Evolutionary conservation across 129 eudicot genomes (phyloP), one percentile per base, ranked within the genome.

Genomic region (Pulicaria dysenterica): DNA sequence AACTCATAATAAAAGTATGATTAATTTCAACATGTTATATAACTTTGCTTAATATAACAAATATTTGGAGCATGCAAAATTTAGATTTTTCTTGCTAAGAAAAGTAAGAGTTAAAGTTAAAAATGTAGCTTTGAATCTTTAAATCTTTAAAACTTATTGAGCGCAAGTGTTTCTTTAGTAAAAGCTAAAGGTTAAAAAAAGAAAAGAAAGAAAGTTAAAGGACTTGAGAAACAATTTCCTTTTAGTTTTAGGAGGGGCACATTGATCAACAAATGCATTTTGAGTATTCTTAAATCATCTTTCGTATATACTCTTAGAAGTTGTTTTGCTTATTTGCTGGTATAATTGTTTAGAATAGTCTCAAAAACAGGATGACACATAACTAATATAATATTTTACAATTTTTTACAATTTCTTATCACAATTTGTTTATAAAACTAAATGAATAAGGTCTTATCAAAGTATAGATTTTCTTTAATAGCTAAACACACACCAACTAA

Each of bases 171-270:
- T 57, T 76, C 69, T 76, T 76, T 76, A 47, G 13, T 58, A 58
- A 77, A 69, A 69, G 76, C 34, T 17, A 58, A 77, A 77, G 69
- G 31, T 24, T 24, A 24, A 46, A 54, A 14, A 24, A 37, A 50
- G 59, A 75, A 14, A 59, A 63, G 59, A 75, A 14, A 59, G 63
- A 77, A 49, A 77, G 70, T 37, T 69, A 49, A 68, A 77, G 81
- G 75, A 41, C 76, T 59, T 19, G 45, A 57, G 63, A 59, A 4
- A 70, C 70, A 59, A 58, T 77, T 69, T 77, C 19, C 58, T 17
- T 58, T 58, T 68, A 39, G 39, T n/a, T n/a, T n/a, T n/a, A n/a
- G 45, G 46, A 39, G 69, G 62, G 45, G 46, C 17, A 19, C 34
- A 7, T n/a, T 0, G 31, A 9, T 47, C 46, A 44, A 65, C 37